Evolutionary conservation across 2,329 filamentous ascomycete species (phyloP).

Genomic region (Paecilomyces formosus): DNA sequence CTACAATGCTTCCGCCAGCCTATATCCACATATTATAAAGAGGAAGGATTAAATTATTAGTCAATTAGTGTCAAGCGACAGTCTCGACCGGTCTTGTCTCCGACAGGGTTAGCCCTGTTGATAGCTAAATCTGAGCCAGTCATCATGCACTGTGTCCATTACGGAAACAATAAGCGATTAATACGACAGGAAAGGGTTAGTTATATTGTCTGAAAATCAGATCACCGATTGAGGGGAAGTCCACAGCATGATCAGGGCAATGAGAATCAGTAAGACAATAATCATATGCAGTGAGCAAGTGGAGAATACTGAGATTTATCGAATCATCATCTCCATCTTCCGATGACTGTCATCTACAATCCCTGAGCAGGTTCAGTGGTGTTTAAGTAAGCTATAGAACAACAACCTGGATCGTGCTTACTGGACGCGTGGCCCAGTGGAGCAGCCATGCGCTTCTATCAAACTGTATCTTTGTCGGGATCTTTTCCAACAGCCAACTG

Average conservation of each 20-base stretch:
- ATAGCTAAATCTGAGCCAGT: not conserved
- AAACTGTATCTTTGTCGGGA: not conserved
- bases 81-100: not conserved
- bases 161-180: not conserved
- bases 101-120: not conserved
- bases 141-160: not conserved
- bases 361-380: not conserved
- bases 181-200: not conserved
- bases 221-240: not conserved
- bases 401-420: not conserved
- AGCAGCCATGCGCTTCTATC: not conserved
- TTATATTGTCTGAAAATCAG: not conserved
- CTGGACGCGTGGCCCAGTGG: not conserved
- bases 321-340: not conserved
- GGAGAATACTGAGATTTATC: not conserved
- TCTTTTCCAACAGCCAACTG: not conserved
- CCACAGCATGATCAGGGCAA: not conserved
- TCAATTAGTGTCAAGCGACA: not conserved
- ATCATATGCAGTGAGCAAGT: not conserved
- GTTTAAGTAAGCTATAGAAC: not conserved
- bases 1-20: no score
- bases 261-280: not conserved
- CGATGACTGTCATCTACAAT: not conserved
- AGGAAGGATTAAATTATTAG: no score
- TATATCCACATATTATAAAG: not conserved